Base-by-base conservation (phyloP, 371 early-diverging fungal species). In the Phascolomyces articulosus region DNA sequence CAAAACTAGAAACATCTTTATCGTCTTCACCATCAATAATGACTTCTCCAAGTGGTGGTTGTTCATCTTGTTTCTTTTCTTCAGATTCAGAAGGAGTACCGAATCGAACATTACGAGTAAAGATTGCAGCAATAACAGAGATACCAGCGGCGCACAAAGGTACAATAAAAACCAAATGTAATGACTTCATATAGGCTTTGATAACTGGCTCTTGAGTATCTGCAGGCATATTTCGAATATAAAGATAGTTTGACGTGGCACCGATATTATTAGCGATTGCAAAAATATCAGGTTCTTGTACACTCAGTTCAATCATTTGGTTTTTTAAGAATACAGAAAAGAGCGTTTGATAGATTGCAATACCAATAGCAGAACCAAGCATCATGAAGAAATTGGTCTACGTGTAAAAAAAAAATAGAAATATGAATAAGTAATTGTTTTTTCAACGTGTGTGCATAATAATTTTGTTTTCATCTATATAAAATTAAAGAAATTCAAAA, bases 91-190 rank as follows among this genome's bases (percentile, higher is more conserved):
- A n/a, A 24, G 51, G 1, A 51, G 51, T 23, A 51, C 75, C 78
- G 51, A 69, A 80, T 15, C 70, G 64, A 34, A 69, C 67, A 48
- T 79, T 73, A 20, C 57, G 75, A 41, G 89, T 72, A 3, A 81
- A 73, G 13, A 90, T 57, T 0, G 83, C 70, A 27, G 72, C 68
- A 15, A 91, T 64, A 26, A 90, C 72, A 0, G 80, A 80, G 11
- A 87, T 13, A 6, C 70, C 88, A 59, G 83, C 78, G 55, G 89
- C 80, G 9, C 82, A 85, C 23, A 87, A 74, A 21, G 82, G 81
- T 3, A 87, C 78, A 23, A 79, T 69, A 70, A 91, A 93, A 4
- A 87, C 77, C 20, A 68, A 71, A 34, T 79, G 82, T 34, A 93
- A 65, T 0, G 90, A 85, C 8, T 67, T 15, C 40, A 83, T 85